Percentiles rank a stretch among this genome's conserved stretches.
Evolutionary conservation across 352 stramenopile species (phyloP).

Genomic region (Phytophthora citricola): DNA sequence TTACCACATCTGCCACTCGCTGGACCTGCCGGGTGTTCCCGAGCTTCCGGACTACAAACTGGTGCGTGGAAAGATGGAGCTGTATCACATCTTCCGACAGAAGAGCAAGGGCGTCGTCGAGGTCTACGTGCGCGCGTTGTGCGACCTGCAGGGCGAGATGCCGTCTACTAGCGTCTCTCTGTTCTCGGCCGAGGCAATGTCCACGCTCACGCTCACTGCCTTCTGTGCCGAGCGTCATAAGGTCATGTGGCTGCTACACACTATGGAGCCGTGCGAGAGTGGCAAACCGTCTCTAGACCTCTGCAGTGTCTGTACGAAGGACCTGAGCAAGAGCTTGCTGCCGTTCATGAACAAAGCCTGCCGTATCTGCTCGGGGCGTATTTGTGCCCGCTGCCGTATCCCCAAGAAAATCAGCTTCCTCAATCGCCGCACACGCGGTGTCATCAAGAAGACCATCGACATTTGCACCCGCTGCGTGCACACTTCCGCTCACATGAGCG

Average conservation of each 20-base stretch:
- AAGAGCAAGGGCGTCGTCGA: constrained; percentile 50
- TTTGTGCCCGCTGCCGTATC: constrained; percentile 45
- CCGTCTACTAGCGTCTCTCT: constrained; percentile 28
- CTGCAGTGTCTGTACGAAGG: constrained; percentile 47
- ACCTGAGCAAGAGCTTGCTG: constrained; percentile 44
- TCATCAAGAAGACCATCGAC: constrained; percentile 45
- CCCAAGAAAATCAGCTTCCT: constrained; percentile 46
- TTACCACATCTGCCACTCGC: constrained; percentile 54
- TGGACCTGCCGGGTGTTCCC: constrained; percentile 41
- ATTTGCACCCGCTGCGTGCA: constrained; percentile 49
- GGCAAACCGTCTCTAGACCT: constrained; percentile 32
- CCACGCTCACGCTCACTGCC: constrained; percentile 25
- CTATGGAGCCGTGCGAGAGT: constrained; percentile 29
- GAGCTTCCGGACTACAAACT: constrained; percentile 44
- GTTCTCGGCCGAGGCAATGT: constrained; percentile 43
- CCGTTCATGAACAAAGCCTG: constrained; percentile 50
- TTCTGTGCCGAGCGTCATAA: constrained; percentile 53
- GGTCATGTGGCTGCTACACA: constrained; percentile 46
- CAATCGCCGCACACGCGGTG: constrained; percentile 35
- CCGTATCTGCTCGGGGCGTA: constrained; percentile 34
- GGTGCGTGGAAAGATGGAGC: constrained; percentile 44
- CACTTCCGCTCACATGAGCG: constrained; percentile 36
- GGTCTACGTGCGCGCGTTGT: constrained; percentile 40
- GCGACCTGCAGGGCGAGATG: constrained; percentile 40
- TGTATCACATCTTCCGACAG: constrained; percentile 55